phyloP scores from a whole-genome alignment of 2,329 filamentous ascomycete species.

The Dendryphion nanum region DNA sequence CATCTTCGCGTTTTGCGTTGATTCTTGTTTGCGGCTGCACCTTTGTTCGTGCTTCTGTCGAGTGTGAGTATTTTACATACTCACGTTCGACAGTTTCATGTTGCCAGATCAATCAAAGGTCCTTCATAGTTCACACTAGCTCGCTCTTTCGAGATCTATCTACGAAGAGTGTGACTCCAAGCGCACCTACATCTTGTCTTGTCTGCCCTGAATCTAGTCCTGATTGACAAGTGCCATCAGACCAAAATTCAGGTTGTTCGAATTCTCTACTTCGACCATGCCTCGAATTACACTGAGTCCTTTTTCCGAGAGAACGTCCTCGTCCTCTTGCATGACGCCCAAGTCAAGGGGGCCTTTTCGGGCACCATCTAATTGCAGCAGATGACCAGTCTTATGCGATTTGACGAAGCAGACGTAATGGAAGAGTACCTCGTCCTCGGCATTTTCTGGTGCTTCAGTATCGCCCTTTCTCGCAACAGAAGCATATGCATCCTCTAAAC shows the following conservation, averaged over 20 bases:
- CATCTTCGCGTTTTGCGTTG: conserved; percentile 49
- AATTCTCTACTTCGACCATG: conserved; percentile 15
- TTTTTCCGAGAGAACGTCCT: conserved; percentile 21
- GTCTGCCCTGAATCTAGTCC: too few species aligned
- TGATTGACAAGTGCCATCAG: conserved; percentile 34
- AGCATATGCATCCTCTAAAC: conserved; percentile 27
- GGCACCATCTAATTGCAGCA: conserved; percentile 32
- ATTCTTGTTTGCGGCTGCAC: conserved; percentile 43
- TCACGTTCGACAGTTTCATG: too few species aligned
- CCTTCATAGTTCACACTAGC: conserved; percentile 57
- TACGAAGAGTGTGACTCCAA: conserved; percentile 53
- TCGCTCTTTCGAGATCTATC: conserved; percentile 45
- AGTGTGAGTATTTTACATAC: too few species aligned
- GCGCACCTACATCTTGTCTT: conserved; percentile 54
- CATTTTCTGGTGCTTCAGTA: conserved; percentile 21
- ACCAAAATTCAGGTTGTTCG: conserved; percentile 23
- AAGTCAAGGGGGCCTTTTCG: conserved; percentile 33
- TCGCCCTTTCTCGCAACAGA: conserved; percentile 23
- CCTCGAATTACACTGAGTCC: conserved; percentile 19
- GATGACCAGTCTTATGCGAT: conserved; percentile 18
- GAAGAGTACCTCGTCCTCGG: conserved; percentile 35
- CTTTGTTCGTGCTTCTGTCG: conserved; percentile 37
- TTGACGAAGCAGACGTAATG: conserved; percentile 36
- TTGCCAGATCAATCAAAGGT: conserved; percentile 50
- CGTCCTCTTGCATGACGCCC: conserved; percentile 12